Percentiles rank a stretch among this genome's conserved stretches.
phyloP scores from a whole-genome alignment of 2,329 filamentous ascomycete species.

The Trichoderma atroviride region DNA sequence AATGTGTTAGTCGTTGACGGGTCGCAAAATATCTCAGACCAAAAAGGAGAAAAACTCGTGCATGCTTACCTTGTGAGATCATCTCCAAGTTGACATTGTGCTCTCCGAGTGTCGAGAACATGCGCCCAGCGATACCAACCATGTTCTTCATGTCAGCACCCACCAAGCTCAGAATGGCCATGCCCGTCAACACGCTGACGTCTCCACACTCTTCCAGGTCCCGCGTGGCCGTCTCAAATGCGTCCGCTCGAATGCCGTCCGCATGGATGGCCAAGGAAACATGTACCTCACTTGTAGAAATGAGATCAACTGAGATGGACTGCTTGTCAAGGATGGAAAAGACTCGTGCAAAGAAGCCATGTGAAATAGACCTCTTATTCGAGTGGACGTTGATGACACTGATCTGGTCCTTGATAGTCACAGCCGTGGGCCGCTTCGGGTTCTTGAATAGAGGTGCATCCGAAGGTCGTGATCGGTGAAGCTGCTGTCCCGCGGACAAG shows the following conservation, averaged over 20 bases:
- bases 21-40: background rate
- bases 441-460: conserved; percentile 47
- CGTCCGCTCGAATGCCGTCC: conserved; percentile 64
- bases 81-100: conserved; percentile 98
- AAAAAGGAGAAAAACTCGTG: background rate
- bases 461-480: conserved; percentile 53
- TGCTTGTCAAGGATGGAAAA: conserved; percentile 88
- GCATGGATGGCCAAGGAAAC: conserved; percentile 96
- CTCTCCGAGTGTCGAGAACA: conserved; percentile 93
- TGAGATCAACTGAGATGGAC: conserved; percentile 89
- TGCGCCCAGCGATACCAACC: conserved; percentile 87
- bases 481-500: conserved; percentile 59
- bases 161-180: conserved; percentile 95
- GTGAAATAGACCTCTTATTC: conserved; percentile 93
- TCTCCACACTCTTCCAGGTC: conserved; percentile 82
- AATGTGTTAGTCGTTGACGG: conserved; percentile 18
- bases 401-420: conserved; percentile 97
- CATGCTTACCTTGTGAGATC: conserved; percentile 85
- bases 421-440: conserved; percentile 79
- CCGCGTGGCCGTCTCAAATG: conserved; percentile 67
- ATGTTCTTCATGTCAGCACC: conserved; percentile 98
- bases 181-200: conserved; percentile 85
- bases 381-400: conserved; percentile 97
- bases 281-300: conserved; percentile 95
- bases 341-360: conserved; percentile 93